A percentile compares a stretch with the other conserved stretches of the same genome.
Evolutionary conservation across 768 basidiomycete species (phyloP).

Genomic region (Exsudoporus frostii): DNA sequence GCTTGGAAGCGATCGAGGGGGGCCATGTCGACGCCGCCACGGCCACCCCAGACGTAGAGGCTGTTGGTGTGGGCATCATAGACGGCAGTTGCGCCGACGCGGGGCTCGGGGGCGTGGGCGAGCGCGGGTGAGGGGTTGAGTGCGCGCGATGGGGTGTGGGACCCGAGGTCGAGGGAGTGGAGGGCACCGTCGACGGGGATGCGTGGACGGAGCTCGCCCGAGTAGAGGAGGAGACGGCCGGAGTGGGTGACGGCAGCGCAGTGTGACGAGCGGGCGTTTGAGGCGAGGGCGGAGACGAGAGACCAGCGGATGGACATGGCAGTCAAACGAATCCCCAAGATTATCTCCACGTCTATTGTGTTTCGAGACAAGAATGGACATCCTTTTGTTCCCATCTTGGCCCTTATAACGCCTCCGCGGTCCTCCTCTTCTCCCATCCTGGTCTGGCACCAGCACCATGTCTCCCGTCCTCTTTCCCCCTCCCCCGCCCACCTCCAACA

Average conservation of each 20-base stretch:
- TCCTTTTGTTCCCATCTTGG: no score
- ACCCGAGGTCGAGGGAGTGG: conserved; percentile 25
- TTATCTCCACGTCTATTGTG: no score
- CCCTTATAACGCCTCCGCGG: no score
- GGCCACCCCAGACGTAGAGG: conserved; percentile 46
- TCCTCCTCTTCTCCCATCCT: not conserved
- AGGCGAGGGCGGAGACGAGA: conserved; percentile 17
- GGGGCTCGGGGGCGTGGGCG: conserved; percentile 15
- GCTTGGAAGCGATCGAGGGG: conserved; percentile 31
- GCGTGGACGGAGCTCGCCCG: conserved; percentile 44
- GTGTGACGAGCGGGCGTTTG: conserved; percentile 42
- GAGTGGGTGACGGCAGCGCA: conserved; percentile 29
- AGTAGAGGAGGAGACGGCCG: conserved; percentile 36
- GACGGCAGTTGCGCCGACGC: conserved; percentile 22
- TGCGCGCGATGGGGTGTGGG: conserved; percentile 12
- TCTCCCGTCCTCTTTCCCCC: conserved; percentile 8
- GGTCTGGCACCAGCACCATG: conserved; percentile 29
- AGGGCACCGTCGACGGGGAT: conserved; percentile 37
- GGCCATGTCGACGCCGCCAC: conserved; percentile 39
- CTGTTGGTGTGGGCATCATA: conserved; percentile 15
- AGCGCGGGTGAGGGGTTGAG: conserved; percentile 20
- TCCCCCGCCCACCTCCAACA: conserved; percentile 60
- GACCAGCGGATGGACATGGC: conserved; percentile 30
- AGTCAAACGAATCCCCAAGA: no score
- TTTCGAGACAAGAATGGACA: no score